These are phyloP conservation scores for Colletotrichum graminicola DNA, from an alignment of 2,329 filamentous ascomycete species.

Conservation along the genomic window DNA sequence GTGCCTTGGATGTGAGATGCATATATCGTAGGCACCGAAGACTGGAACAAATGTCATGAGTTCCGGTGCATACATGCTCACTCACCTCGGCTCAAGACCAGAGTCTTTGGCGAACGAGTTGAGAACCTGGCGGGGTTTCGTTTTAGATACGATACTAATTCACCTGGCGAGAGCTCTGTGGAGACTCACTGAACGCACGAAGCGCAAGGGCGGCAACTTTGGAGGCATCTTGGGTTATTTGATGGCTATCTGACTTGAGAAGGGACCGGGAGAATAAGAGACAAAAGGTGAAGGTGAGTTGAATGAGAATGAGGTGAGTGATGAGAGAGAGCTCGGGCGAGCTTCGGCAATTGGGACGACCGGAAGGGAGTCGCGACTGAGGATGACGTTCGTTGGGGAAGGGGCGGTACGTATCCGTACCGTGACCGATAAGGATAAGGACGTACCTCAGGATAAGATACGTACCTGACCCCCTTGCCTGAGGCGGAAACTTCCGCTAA, in stretches of 20 bases:
- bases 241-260: not conserved
- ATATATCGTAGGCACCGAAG: not conserved
- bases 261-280: not conserved
- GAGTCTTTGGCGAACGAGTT: constrained; percentile 88
- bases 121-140: constrained; percentile 71
- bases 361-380: not conserved
- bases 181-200: constrained; percentile 67
- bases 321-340: constrained; percentile 22
- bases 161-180: not conserved
- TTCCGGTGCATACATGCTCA: not conserved
- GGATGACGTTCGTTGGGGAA: constrained; percentile 18
- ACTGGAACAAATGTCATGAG: not conserved
- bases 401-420: not conserved
- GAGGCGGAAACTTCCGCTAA: constrained; percentile 35
- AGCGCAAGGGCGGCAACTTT: constrained; percentile 42
- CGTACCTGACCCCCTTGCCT: constrained; percentile 8
- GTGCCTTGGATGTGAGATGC: not conserved
- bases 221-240: constrained; percentile 31
- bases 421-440: not conserved
- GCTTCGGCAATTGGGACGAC: constrained; percentile 20
- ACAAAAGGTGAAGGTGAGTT: not conserved
- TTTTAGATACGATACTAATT: constrained; percentile 9
- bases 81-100: constrained; percentile 87
- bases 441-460: not conserved
- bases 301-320: not conserved